Evolutionary conservation across 805 yeast genomes (phyloP).

Genomic region (Kuraishia cidri): DNA sequence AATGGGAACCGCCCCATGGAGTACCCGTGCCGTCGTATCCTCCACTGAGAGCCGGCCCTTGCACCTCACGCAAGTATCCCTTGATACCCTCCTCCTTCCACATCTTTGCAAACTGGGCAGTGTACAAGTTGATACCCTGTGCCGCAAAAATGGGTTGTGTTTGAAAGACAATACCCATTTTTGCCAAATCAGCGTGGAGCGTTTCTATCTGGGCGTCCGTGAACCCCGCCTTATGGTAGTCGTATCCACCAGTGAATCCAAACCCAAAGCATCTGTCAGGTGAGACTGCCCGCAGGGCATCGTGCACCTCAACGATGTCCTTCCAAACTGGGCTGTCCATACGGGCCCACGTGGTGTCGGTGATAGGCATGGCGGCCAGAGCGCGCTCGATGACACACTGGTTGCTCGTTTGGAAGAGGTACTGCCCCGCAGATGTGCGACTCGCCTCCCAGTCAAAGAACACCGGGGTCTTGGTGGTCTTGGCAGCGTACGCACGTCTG

Average conservation of each 20-base stretch:
- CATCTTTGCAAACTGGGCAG: no score
- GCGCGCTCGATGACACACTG: constrained; percentile 11
- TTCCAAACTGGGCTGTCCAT: background rate
- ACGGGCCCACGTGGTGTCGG: background rate
- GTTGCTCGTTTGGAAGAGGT: constrained; percentile 37
- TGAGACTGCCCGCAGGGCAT: background rate
- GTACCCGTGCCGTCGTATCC: no score
- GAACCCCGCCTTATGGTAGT: background rate
- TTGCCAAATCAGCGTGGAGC: background rate
- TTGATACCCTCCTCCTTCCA: no score
- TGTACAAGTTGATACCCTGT: no score
- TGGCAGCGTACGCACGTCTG: constrained; percentile 7
- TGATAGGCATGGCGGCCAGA: background rate
- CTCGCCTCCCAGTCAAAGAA: constrained; percentile 54
- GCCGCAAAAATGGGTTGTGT: no score
- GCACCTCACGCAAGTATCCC: no score
- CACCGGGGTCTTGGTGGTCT: constrained; percentile 21
- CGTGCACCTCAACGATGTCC: background rate
- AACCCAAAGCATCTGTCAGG: background rate
- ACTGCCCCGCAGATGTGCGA: constrained; percentile 49
- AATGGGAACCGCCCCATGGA: no score
- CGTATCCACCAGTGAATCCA: background rate
- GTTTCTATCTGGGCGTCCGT: background rate
- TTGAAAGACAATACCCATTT: background rate
- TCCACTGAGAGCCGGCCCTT: no score